Conservation (phyloP, 2,329 filamentous ascomycete species). For the Canariomyces notabilis region DNA sequence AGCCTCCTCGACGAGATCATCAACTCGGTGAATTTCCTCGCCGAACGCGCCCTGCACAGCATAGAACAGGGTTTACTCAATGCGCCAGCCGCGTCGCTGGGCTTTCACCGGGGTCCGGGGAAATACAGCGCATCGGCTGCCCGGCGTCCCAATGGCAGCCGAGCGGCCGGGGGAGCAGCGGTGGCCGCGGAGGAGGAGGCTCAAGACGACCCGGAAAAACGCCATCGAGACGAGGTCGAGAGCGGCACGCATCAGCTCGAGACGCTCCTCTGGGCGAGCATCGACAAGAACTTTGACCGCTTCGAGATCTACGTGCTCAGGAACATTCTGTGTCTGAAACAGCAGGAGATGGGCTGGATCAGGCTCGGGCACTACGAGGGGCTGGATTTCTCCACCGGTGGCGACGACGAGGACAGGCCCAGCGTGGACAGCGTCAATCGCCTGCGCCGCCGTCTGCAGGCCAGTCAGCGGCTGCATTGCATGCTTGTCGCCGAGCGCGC, state of each 20-base stretch:
- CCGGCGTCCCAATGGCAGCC: background rate
- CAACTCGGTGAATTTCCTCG: conserved; percentile 90
- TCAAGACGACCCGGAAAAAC: conserved; percentile 37
- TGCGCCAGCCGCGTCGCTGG: conserved; percentile 69
- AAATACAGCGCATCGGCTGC: conserved; percentile 36
- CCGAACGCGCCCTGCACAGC: conserved; percentile 82
- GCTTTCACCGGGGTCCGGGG: conserved; percentile 66
- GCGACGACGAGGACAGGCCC: conserved; percentile 34
- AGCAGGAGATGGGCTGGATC: conserved; percentile 72
- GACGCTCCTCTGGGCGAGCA: conserved; percentile 72
- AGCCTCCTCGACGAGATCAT: conserved; percentile 96
- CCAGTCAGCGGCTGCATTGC: conserved; percentile 70
- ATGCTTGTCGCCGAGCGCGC: conserved; percentile 64
- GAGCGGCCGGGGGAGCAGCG: background rate
- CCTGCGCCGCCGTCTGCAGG: conserved; percentile 69
- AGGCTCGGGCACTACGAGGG: conserved; percentile 80
- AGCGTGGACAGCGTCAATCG: conserved; percentile 64
- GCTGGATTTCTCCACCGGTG: conserved; percentile 41
- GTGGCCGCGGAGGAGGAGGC: background rate
- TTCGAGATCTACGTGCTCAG: conserved; percentile 86
- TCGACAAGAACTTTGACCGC: conserved; percentile 80
- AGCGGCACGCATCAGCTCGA: conserved; percentile 81
- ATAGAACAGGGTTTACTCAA: conserved; percentile 77
- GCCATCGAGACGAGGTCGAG: conserved; percentile 68
- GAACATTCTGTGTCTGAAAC: conserved; percentile 69